Evolutionary conservation across 2,329 filamentous ascomycete genomes (phyloP).

Genomic region (Cladosporium sp.): DNA sequence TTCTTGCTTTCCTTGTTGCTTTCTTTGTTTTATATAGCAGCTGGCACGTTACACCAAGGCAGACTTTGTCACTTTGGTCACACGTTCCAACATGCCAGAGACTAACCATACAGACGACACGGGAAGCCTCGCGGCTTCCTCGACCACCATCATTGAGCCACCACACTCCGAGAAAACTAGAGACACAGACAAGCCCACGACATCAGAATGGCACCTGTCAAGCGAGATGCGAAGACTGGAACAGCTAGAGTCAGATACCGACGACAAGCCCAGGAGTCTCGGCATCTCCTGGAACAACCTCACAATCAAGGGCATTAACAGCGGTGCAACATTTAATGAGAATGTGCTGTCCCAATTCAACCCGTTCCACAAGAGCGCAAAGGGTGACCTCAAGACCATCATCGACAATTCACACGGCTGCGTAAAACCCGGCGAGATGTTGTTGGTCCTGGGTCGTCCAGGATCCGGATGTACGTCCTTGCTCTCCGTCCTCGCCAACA

Average conservation of each 20-base stretch:
- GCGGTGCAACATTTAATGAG: constrained; percentile 65
- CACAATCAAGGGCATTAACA: constrained; percentile 57
- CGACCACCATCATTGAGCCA: neutral
- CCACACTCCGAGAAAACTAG: neutral
- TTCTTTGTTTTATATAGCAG: neutral
- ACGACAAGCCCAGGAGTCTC: constrained; percentile 4
- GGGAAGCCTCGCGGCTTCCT: neutral
- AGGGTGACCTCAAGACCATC: constrained; percentile 63
- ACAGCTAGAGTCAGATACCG: constrained; percentile 5
- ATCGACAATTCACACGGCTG: constrained; percentile 64
- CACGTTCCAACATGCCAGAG: neutral
- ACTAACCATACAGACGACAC: neutral
- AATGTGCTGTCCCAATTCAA: constrained; percentile 58
- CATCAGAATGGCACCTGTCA: constrained; percentile 8
- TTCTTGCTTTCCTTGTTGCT: neutral
- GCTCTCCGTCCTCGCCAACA: constrained; percentile 68
- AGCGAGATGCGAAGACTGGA: constrained; percentile 2
- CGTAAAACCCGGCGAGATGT: constrained; percentile 61
- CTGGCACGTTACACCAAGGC: neutral
- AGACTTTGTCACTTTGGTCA: neutral
- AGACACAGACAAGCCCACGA: neutral
- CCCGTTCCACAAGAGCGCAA: constrained; percentile 48
- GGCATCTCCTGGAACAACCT: constrained; percentile 20
- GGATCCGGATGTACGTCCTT: constrained; percentile 67
- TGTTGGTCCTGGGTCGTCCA: constrained; percentile 42